These are phyloP conservation scores for Phytophthora syringae DNA, from an alignment of 352 stramenopile genomes.

Conservation along the genomic window DNA sequence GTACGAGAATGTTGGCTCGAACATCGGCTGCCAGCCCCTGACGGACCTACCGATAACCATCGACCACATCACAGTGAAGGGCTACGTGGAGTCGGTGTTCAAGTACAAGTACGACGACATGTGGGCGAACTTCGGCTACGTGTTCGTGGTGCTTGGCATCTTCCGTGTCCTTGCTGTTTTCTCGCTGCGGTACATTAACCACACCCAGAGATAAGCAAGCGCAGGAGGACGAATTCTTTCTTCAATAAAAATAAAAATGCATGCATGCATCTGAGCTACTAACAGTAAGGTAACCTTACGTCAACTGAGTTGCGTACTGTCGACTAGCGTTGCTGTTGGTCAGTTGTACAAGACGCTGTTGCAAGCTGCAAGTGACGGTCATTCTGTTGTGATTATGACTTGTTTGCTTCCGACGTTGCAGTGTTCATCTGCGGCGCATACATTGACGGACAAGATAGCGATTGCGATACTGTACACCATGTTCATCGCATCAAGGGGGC, in stretches of 20 bases:
- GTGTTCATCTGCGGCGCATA: constrained; percentile 2
- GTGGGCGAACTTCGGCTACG: constrained; percentile 51
- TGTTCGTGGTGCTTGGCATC: constrained; percentile 52
- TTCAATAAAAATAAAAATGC: too few relatives aligned
- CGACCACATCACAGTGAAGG: constrained; percentile 52
- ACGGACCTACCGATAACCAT: constrained; percentile 35
- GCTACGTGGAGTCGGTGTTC: constrained; percentile 57
- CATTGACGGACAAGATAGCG: not conserved
- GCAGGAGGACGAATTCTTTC: too few relatives aligned
- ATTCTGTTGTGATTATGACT: constrained; percentile 3
- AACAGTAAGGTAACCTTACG: too few relatives aligned
- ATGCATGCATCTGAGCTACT: too few relatives aligned
- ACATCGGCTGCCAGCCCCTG: constrained; percentile 49
- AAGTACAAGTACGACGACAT: constrained; percentile 67
- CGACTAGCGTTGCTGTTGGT: too few relatives aligned
- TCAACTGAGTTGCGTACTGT: too few relatives aligned
- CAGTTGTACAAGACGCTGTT: not conserved
- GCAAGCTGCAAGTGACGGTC: not conserved
- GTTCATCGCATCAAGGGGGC: constrained; percentile 8
- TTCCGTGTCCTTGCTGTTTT: constrained; percentile 59
- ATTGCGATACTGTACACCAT: constrained; percentile 7
- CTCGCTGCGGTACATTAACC: constrained; percentile 63
- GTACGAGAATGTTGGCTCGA: constrained; percentile 20
- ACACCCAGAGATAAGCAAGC: constrained; percentile 52
- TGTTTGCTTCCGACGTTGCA: constrained; percentile 5